Evolutionary conservation across 352 stramenopile genomes (phyloP), one percentile per base, ranked within the genome.

Genomic region (Saprolegnia diclina): DNA sequence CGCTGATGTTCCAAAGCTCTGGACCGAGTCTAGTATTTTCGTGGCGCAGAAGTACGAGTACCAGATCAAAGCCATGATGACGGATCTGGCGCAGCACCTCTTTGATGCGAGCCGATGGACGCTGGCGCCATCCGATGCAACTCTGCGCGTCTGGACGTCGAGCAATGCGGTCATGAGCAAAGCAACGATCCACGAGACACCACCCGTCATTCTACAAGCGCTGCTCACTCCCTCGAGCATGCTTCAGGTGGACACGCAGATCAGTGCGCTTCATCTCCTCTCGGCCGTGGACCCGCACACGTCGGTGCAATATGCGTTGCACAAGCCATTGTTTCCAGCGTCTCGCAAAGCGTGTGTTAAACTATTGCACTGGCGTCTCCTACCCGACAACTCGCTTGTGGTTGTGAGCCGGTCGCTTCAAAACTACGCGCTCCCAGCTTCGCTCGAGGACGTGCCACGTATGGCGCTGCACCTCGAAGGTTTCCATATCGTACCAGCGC

Each of bases 331-430:
- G 38, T 89, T 91, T 68, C 83, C 83, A 5, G 72, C 76, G 4
- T 71, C 77, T 18, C 67, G 76, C 19, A 78, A 79, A 35, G 80
- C 89, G 38, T 89, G 87, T 48, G 74, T 88, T 44, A 83, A 89
- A 50, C 72, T 90, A n/a, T 88, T 77, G 5, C 83, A 90, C 68
- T 90, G 83, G 81, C 83, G 83, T 14, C 79, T 89, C 64, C 77
- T 91, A 11, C 57, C 66, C n/a, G 80, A 85, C 50, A 77, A 79
- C 56, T 78, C 77, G 16, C 81, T 90, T 7, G 32, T 87, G 14
- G 68, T 89, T 19, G 72, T 89, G 40, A 79, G 79, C 7, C 52
- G 52, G 19, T 59, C 52, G 35, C 19, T 59, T 14, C 52, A 59
- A 24, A 59, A 24, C 11, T 59, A 59, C 52, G 13, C 52, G 35